Evolutionary conservation across 2,329 filamentous ascomycete species (phyloP), one percentile per base, ranked within the genome.

Genomic region (Ophiostoma montium): DNA sequence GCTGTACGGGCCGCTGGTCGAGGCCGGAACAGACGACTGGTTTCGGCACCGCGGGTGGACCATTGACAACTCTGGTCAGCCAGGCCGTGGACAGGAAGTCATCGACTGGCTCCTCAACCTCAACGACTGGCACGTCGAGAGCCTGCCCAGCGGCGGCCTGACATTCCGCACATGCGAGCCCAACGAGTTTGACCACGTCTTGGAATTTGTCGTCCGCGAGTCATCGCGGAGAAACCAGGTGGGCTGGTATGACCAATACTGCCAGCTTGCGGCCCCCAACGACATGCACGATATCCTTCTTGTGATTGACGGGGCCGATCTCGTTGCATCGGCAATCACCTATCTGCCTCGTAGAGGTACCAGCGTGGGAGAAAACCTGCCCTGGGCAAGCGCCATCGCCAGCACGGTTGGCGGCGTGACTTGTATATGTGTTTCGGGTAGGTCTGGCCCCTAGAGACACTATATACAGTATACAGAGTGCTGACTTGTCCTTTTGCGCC

Each of bases 191-290:
- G 59, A 67, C 35, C 54, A 58, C 27, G 70, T 78, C 2, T 57
- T 75, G 45, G 65, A 67, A 2, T 67, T 78, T 54, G 72, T 75
- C 10, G 68, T 70, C 48, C 65, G 62, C 46, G 70, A 72, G 48
- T 71, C 70, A 0, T 60, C 60, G 10, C 64, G 63, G 44, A 69
- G 72, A 52, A 64, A 67, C 32, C 66, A 68, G 41, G 69, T 76
- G 55, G 75, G 75, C 39, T 78, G 75, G 73, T 78, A 72, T 55
- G 75, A 80, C 56, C 73, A 78, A 56, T 80, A 79, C 54, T 68
- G 67, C 49, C 69, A 66, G 53, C 63, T 76, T 10, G 67, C 67
- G 41, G 67, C 70, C 53, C 68, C 69, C 8, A 64, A 65, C 46
- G 63, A 70, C 53, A 63, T 76, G 35, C 64, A 65, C 43, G 73